Percentiles rank a stretch among this genome's conserved stretches.
Conservation (phyloP, 73 alveolate genomes). For the Paramecium primaurelia region DNA sequence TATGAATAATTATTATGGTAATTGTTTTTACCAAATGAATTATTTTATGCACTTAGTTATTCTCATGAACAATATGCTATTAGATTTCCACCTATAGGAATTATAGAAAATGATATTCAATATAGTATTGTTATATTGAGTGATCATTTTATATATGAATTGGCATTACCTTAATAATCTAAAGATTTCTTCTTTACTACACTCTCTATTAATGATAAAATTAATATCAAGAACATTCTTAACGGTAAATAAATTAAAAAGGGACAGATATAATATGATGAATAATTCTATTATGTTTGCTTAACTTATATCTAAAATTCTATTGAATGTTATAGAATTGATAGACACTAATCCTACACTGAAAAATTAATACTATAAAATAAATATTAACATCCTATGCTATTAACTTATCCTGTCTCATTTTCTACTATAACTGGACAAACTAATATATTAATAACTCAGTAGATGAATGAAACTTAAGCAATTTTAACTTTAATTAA, state of each 20-base stretch:
- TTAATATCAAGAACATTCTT: not conserved
- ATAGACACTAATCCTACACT: not conserved
- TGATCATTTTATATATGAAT: not conserved
- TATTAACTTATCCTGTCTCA: constrained; percentile 29
- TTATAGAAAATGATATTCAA: constrained; percentile 20
- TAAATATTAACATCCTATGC: not conserved
- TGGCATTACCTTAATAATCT: not conserved
- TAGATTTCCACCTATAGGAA: constrained; percentile 26
- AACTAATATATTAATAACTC: not conserved
- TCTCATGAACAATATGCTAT: constrained; percentile 28
- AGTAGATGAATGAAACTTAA: not conserved
- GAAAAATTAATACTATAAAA: not conserved
- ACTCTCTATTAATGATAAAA: constrained; percentile 22
- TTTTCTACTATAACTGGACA: not conserved
- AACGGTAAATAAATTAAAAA: not conserved
- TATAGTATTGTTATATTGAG: constrained; percentile 7
- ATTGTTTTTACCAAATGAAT: constrained; percentile 2
- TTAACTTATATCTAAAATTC: not conserved
- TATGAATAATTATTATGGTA: constrained; percentile 13
- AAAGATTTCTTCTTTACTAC: not conserved
- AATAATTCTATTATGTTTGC: constrained; percentile 23
- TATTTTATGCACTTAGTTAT: not conserved
- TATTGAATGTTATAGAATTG: not conserved
- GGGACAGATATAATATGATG: not conserved
- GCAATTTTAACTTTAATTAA: not conserved